phyloP scores from a whole-genome alignment of 2,329 filamentous ascomycete genomes.

The Calonectria honghensis region DNA sequence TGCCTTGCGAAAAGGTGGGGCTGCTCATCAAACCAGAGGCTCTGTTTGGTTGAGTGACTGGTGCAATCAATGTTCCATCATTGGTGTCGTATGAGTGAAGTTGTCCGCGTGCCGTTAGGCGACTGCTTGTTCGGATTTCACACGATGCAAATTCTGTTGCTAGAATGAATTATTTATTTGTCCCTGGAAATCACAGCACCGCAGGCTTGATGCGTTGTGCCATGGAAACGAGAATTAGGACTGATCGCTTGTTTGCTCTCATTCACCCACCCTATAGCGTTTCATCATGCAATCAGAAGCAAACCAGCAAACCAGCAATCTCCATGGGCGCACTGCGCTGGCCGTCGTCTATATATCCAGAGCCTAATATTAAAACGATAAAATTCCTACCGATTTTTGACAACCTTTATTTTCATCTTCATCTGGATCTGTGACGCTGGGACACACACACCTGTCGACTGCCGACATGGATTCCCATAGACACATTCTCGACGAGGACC shows the following conservation, averaged over 20 bases:
- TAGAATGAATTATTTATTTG: not conserved
- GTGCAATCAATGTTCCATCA: not conserved
- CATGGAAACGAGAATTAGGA: not conserved
- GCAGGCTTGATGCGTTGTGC: not conserved
- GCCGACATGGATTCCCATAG: not conserved
- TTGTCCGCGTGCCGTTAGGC: not conserved
- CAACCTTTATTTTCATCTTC: not conserved
- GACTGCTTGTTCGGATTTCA: not conserved
- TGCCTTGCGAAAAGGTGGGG: slow-evolving; percentile 2
- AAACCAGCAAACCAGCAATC: slow-evolving; percentile 25
- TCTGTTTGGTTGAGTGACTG: not conserved
- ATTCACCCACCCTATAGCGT: no score
- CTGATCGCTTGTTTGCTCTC: not conserved
- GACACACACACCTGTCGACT: not conserved
- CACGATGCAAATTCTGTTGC: not conserved
- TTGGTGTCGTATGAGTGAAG: not conserved
- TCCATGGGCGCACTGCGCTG: not conserved
- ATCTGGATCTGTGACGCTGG: not conserved
- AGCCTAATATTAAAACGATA: no score
- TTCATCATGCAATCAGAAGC: slow-evolving; percentile 14
- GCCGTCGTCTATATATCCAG: not conserved
- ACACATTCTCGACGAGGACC: not conserved
- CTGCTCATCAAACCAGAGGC: not conserved
- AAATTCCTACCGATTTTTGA: no score
- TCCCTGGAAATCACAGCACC: not conserved